Conservation (phyloP, 352 stramenopile species). For the Paralagenidium karlingii region DNA sequence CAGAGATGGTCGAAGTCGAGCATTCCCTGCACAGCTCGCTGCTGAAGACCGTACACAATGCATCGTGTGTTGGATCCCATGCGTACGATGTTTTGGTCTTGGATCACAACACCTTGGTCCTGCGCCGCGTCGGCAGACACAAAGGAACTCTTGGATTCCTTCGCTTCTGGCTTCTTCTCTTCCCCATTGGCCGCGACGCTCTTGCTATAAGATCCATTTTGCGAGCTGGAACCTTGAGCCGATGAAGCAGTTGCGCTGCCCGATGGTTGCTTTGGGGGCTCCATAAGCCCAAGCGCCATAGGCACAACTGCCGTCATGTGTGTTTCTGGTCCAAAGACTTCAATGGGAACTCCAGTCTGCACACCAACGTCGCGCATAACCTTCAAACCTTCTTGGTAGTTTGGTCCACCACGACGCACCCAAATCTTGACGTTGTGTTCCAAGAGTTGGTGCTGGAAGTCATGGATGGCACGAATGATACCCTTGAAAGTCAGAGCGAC, state of each 20-base stretch:
- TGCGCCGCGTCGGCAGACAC: conserved; percentile 7
- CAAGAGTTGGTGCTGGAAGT: conserved; percentile 88
- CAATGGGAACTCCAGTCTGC: conserved; percentile 85
- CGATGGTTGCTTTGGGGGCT: conserved; percentile 16
- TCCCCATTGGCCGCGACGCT: too few species aligned
- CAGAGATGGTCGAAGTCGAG: conserved; percentile 97
- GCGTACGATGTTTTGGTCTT: conserved; percentile 76
- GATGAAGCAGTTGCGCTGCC: not conserved
- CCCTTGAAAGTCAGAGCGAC: conserved; percentile 95
- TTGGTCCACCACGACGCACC: conserved; percentile 92
- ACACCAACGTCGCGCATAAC: conserved; percentile 88
- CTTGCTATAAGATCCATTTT: too few species aligned
- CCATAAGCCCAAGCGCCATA: conserved; percentile 85
- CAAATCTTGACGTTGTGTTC: conserved; percentile 88
- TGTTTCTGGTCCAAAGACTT: conserved; percentile 93
- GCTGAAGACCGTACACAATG: conserved; percentile 94
- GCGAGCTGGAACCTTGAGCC: too few species aligned
- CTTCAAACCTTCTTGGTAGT: conserved; percentile 93
- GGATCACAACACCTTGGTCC: conserved; percentile 13
- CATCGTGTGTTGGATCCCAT: conserved; percentile 83
- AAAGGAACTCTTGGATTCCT: conserved; percentile 4
- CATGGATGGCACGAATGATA: conserved; percentile 91
- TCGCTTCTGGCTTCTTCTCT: not conserved
- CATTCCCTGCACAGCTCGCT: conserved; percentile 93
- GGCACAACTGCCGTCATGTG: conserved; percentile 93